Percentiles rank a stretch among this genome's conserved stretches.
phyloP scores from a whole-genome alignment of 257 asterid species.

The Solanum sparsipilum region DNA sequence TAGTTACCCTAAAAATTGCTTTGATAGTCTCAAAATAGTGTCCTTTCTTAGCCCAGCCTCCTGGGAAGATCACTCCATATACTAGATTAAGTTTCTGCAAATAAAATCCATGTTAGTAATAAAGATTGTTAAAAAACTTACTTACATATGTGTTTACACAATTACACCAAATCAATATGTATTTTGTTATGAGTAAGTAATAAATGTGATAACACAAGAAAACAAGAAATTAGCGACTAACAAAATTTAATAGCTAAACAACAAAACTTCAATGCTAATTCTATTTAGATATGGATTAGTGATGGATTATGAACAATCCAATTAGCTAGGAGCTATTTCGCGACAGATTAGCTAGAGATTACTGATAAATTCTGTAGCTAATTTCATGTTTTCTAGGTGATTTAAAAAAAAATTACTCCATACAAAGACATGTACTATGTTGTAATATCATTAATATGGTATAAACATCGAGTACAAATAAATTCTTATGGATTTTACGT shows the following conservation, averaged over 20 bases:
- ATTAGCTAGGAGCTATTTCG: background rate
- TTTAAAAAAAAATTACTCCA: no score
- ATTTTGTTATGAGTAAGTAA: background rate
- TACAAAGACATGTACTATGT: background rate
- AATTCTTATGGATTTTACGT: background rate
- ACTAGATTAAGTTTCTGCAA: slow-evolving; percentile 85
- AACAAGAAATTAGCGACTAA: background rate
- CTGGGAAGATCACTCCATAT: slow-evolving; percentile 86
- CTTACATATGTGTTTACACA: background rate
- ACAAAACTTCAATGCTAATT: background rate
- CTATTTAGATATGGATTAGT: background rate
- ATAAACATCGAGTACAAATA: no score
- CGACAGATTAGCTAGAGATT: fast-evolving
- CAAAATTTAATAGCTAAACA: background rate
- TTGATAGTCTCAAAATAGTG: slow-evolving; percentile 21
- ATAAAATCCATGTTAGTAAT: background rate
- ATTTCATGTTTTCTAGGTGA: background rate
- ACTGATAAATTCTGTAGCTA: fast-evolving
- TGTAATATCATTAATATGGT: no score
- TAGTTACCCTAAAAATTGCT: background rate
- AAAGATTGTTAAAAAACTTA: background rate
- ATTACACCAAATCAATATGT: background rate
- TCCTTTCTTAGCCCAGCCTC: slow-evolving; percentile 79
- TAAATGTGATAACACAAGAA: background rate
- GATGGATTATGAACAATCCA: background rate